Evolutionary conservation across 106 monocot species (phyloP).

Genomic region (Dendrobium nobile): DNA sequence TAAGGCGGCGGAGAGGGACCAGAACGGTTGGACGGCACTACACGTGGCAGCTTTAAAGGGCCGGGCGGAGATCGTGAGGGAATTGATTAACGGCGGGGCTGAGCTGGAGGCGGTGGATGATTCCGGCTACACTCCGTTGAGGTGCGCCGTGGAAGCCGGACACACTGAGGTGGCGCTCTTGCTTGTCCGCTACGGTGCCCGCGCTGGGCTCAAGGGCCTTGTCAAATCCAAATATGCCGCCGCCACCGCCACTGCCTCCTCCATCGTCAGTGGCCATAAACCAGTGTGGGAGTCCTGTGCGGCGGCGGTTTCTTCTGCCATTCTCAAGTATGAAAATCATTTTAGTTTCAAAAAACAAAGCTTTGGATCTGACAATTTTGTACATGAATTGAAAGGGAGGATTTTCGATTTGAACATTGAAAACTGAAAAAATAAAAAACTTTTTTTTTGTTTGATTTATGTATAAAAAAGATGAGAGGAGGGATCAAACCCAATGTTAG

Average conservation of each 20-base stretch:
- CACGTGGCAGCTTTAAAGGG: constrained; percentile 34
- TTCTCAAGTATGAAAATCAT: not conserved
- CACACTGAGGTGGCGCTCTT: constrained; percentile 19
- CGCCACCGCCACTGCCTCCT: not conserved
- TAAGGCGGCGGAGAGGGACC: constrained; percentile 17
- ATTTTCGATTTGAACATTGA: too few species aligned
- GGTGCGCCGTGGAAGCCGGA: constrained; percentile 26
- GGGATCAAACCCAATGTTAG: too few species aligned
- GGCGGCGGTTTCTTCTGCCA: not conserved
- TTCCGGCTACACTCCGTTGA: constrained; percentile 32
- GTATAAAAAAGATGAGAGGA: too few species aligned
- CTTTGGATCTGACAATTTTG: too few species aligned
- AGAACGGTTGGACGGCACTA: constrained; percentile 38
- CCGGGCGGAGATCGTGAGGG: constrained; percentile 11
- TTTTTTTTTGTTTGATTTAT: too few species aligned
- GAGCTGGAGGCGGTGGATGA: constrained; percentile 19
- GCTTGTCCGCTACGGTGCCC: constrained; percentile 20
- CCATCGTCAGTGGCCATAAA: not conserved
- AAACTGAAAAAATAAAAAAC: too few species aligned
- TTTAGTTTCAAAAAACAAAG: not conserved
- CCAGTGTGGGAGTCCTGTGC: not conserved
- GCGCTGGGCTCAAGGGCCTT: constrained; percentile 19
- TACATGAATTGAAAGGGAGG: too few species aligned
- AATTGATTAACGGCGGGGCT: constrained; percentile 17
- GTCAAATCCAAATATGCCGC: not conserved